Base-by-base conservation (phyloP, 176 grass and related monocot genomes). In the Eleusine indica region DNA sequence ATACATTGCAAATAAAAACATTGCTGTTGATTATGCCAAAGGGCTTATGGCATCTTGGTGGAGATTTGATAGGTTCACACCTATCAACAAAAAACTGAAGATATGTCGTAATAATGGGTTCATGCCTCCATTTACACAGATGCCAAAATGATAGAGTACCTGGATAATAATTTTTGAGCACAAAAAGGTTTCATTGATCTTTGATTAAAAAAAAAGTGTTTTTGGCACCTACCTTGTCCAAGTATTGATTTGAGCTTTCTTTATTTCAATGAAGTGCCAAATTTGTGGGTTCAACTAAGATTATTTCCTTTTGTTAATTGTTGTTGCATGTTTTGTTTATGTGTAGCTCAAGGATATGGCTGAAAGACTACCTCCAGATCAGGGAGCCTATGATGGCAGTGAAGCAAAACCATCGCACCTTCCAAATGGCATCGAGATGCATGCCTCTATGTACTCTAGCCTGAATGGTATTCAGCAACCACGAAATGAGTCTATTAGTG, bases 291-390 rank as follows among this genome's bases (percentile, higher is more conserved):
- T 37, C 5, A 70, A 57, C 51, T 83, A 32, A 47, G 66, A 41
- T 85, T 8, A 21, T 62, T 62, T 81, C 76, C 39, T 58, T 54
- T 28, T 28, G 60, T 12, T 78, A 13, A 82, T 82, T 37, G 68
- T 85, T 74, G 44, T 49, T 85, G 62, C 39, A 10, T 70, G 44
- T 16, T 28, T 67, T 16, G 66, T 80, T 79, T 75, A 60, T 81
- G 44, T 84, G 47, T 63, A 97, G 94, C 86, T 97, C 39, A 97
- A 97, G 87, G 94, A 97, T 88, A 97, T 97, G 94, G 94, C 94
- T 28, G 94, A 94, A 83, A 91, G 85, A 88, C 53, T 97, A 76
- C 94, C 91, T 88, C 89, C 87, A 75, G 94, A 90, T 37, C 86
- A 60, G 62, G 90, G 79, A 66, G 74, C 66, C 58, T 90, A 86